Percentiles rank a stretch among this genome's conserved stretches.
These are phyloP conservation scores for Astrothelium subdiscretum DNA, from an alignment of 495 filamentous ascomycete genomes.

Conservation along the genomic window DNA sequence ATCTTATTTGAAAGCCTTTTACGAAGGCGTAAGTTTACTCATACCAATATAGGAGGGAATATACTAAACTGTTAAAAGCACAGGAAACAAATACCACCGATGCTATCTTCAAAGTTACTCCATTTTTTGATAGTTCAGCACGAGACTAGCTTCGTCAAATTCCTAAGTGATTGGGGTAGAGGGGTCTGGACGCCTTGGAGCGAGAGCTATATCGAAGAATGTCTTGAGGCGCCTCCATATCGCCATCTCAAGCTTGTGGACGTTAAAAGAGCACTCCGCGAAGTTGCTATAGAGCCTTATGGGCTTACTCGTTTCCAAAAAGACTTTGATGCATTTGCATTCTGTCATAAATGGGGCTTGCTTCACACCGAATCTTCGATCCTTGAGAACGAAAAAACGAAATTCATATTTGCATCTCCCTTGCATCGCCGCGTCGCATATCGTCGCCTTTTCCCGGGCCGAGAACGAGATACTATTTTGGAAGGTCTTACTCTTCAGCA, in stretches of 20 bases:
- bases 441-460: conserved; percentile 4
- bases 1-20: not conserved
- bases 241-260: not conserved
- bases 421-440: conserved; percentile 8
- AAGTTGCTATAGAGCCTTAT: not conserved
- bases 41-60: not conserved
- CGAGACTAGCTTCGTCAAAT: not conserved
- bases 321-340: conserved; percentile 6
- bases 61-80: not conserved
- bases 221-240: not conserved
- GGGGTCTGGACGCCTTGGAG: not conserved
- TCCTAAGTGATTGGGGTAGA: not conserved
- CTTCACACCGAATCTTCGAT: not conserved
- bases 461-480: not conserved
- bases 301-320: not conserved
- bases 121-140: not conserved
- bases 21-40: not conserved
- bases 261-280: not conserved
- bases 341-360: conserved; percentile 4
- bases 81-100: not conserved
- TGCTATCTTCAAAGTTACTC: not conserved
- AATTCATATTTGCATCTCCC: conserved; percentile 5
- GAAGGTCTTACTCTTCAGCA: conserved; percentile 3
- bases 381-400: not conserved
- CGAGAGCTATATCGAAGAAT: not conserved